Evolutionary conservation across 441 rosid species (phyloP), one percentile per base, ranked within the genome.

Genomic region (Omphalea diandra): DNA sequence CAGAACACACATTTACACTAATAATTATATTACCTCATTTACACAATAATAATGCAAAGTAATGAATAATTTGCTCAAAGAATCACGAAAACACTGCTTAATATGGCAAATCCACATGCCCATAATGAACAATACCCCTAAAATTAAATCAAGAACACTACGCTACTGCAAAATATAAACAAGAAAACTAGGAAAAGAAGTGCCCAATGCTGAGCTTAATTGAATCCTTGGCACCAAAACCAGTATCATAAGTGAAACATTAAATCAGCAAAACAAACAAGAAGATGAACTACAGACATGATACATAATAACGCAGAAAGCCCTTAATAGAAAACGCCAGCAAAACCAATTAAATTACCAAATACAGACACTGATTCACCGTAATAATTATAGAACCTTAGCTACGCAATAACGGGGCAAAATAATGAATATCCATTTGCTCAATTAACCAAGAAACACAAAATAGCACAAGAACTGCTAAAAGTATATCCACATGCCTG

Each of bases 371-470:
- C n/a, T 22, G 35, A 32, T 47, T 14, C 0, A 59, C 1, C 47
- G 36, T 7, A 69, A 12, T 4, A 18, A 38, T 5, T 6, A 69
- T 11, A 59, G 57, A 69, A 43, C 43, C 46, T 55, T n/a, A 11
- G 55, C 64, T 44, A 20, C 36, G 22, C n/a, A 46, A 63, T 10
- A 18, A 64, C 5, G 50, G 24, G 12, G 65, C 47, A 43, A 56
- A 72, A 33, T 2, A 35, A 29, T 27, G 7, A 72, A 63, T 29
- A 31, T 7, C 73, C 44, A 55, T 29, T 67, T 20, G 31, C 61
- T 60, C 59, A 53, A 77, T 52, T n/a, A 43, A 55, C 38, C 15
- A 54, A 24, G 38, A 70, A 73, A 63, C 60, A 73, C 74, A 69
- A 67, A 70, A 55, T 46, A n/a, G n/a, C n/a, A n/a, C n/a, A n/a